These are phyloP conservation scores for Rhododendron ferrugineum DNA, from an alignment of 148 eudicot species.

Conservation along the genomic window DNA sequence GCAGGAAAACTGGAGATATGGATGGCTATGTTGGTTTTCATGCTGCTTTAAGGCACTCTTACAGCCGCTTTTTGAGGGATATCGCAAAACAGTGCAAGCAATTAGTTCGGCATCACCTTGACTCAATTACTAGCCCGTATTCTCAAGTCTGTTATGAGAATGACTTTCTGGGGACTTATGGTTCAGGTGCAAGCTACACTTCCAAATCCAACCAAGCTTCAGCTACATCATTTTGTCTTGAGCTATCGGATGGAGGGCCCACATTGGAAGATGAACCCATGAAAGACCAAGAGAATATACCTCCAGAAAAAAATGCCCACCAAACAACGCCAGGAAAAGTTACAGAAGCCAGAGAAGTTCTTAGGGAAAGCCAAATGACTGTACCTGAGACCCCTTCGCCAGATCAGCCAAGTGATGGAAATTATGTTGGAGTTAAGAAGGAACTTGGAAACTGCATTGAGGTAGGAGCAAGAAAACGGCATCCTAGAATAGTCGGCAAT, in stretches of 20 bases:
- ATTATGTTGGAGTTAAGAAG: slow-evolving; percentile 60
- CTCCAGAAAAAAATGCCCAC: slow-evolving; percentile 57
- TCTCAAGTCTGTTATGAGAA: slow-evolving; percentile 79
- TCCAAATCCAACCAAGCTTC: slow-evolving; percentile 42
- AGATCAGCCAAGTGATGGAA: slow-evolving; percentile 72
- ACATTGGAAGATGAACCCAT: slow-evolving; percentile 31
- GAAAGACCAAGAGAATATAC: slow-evolving; percentile 78
- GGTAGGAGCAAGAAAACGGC: slow-evolving; percentile 73
- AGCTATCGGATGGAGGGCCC: slow-evolving; percentile 53
- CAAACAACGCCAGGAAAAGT: slow-evolving; percentile 86
- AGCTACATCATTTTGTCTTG: slow-evolving; percentile 49
- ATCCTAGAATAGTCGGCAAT: slow-evolving; percentile 52
- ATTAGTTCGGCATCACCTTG: slow-evolving; percentile 88
- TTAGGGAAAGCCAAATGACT: slow-evolving; percentile 66
- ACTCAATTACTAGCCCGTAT: slow-evolving; percentile 94
- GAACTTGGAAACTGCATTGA: slow-evolving; percentile 67
- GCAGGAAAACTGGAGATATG: slow-evolving; percentile 70
- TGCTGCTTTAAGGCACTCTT: slow-evolving; percentile 86
- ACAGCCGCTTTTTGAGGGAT: slow-evolving; percentile 65
- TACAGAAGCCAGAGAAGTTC: slow-evolving; percentile 57
- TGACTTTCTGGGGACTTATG: slow-evolving; percentile 36
- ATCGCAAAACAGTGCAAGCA: slow-evolving; percentile 83
- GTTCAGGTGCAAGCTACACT: slow-evolving; percentile 31
- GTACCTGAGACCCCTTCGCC: slow-evolving; percentile 99
- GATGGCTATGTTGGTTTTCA: slow-evolving; percentile 90